A percentile compares a stretch with the other conserved stretches of the same genome.
These are phyloP conservation scores for Cymbopogon flexuosus DNA, from an alignment of 202 grass and related monocot genomes.

Conservation along the genomic window DNA sequence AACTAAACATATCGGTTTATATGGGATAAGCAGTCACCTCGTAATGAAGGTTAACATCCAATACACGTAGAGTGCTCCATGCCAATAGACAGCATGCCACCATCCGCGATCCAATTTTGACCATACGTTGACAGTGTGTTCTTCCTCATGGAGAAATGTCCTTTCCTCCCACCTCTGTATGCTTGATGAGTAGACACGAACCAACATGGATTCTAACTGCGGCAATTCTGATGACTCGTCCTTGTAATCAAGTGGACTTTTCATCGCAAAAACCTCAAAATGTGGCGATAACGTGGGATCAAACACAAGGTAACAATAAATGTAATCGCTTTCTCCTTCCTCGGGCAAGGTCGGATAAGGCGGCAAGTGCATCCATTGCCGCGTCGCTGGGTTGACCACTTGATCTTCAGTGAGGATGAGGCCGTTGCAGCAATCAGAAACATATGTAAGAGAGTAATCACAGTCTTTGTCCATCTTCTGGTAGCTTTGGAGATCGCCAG, in stretches of 20 bases:
- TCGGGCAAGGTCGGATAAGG: too few species aligned
- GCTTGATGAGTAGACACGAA: not conserved
- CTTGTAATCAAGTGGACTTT: not conserved
- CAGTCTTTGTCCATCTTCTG: too few species aligned
- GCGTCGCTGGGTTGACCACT: too few species aligned
- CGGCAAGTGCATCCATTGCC: too few species aligned
- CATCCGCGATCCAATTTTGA: accelerated
- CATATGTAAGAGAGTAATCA: too few species aligned
- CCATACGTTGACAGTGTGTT: too few species aligned
- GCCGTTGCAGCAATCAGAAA: too few species aligned
- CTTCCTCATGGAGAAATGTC: not conserved
- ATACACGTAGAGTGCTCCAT: not conserved
- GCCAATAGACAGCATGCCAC: not conserved
- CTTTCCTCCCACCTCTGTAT: not conserved
- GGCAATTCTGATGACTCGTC: not conserved
- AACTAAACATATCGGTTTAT: not conserved
- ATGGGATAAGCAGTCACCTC: not conserved
- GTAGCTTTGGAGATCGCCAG: too few species aligned
- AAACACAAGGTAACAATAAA: too few species aligned
- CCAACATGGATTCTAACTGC: not conserved
- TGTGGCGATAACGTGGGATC: not conserved
- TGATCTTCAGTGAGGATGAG: too few species aligned
- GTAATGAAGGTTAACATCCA: not conserved
- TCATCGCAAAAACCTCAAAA: not conserved
- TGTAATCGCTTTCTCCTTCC: too few species aligned